Evolutionary conservation across 192 early-diverging fungal genomes (phyloP).

Genomic region (Backusella circina): DNA sequence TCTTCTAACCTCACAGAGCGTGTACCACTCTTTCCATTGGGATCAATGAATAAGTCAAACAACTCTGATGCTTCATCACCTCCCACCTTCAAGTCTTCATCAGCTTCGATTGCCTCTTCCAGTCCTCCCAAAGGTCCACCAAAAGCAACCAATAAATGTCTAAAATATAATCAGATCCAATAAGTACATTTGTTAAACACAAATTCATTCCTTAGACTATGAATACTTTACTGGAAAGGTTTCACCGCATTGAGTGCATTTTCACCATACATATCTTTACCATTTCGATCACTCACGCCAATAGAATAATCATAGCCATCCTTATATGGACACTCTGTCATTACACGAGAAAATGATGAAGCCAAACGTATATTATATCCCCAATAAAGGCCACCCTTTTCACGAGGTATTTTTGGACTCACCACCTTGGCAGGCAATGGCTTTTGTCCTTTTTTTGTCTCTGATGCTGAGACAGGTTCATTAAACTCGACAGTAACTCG

Average conservation of each 20-base stretch:
- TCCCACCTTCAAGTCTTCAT: constrained; percentile 49
- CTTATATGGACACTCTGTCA: constrained; percentile 56
- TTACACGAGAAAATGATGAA: constrained; percentile 51
- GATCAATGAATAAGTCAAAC: constrained; percentile 62
- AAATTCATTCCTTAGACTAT: not conserved
- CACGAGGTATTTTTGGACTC: constrained; percentile 55
- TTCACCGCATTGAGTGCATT: constrained; percentile 4
- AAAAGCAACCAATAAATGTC: constrained; percentile 63
- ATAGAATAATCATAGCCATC: constrained; percentile 66
- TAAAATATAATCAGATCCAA: not conserved
- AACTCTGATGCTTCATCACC: constrained; percentile 55
- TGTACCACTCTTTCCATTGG: constrained; percentile 54
- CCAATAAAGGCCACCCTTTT: constrained; percentile 63
- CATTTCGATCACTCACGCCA: constrained; percentile 52
- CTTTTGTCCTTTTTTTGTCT: constrained; percentile 27
- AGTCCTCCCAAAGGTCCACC: constrained; percentile 60
- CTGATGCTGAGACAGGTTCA: constrained; percentile 13
- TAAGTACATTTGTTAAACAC: no score
- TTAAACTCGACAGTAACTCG: constrained; percentile 59
- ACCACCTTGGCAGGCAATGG: constrained; percentile 53
- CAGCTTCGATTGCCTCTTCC: constrained; percentile 60
- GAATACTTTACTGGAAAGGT: constrained; percentile 17
- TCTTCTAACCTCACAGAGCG: constrained; percentile 60
- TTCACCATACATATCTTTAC: constrained; percentile 25
- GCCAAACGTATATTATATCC: constrained; percentile 65